Percentiles rank a stretch among this genome's conserved stretches.
phyloP scores from a whole-genome alignment of 1,284 basidiomycete species.

The Ustilago loliicola region DNA sequence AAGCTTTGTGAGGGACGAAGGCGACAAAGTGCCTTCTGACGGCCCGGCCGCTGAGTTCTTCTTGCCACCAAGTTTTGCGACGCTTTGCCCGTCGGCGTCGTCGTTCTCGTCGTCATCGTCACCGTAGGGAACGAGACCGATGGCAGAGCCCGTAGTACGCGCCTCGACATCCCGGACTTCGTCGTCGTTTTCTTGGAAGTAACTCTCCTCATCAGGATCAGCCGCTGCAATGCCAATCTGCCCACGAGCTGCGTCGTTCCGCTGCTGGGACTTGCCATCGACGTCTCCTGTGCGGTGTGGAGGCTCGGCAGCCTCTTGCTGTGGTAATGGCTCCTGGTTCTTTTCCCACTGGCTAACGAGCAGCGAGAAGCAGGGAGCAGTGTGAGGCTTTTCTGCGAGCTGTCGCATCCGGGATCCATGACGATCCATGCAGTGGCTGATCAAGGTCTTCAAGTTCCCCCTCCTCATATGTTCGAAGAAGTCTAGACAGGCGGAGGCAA shows the following conservation, averaged over 20 bases:
- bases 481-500: constrained; percentile 94
- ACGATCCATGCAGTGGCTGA: constrained; percentile 85
- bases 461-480: constrained; percentile 89
- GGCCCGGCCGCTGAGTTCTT: constrained; percentile 43
- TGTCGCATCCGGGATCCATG: constrained; percentile 79
- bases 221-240: constrained; percentile 73
- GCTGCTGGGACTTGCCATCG: constrained; percentile 30
- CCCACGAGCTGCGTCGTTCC: constrained; percentile 52
- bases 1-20: constrained; percentile 72
- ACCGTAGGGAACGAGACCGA: constrained; percentile 79
- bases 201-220: constrained; percentile 82
- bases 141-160: constrained; percentile 74
- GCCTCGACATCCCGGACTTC: constrained; percentile 72
- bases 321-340: constrained; percentile 77
- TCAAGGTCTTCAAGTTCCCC: constrained; percentile 82
- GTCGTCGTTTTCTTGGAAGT: constrained; percentile 86
- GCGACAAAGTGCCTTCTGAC: constrained; percentile 67
- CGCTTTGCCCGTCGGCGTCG: neutral
- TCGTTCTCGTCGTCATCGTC: constrained; percentile 38
- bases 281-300: constrained; percentile 18
- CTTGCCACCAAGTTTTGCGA: constrained; percentile 17
- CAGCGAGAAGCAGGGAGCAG: constrained; percentile 79
- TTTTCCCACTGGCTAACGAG: constrained; percentile 88
- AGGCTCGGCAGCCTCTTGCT: constrained; percentile 19
- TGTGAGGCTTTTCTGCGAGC: constrained; percentile 77